Base-by-base conservation (phyloP, 2,329 filamentous ascomycete species). In the Hyphodiscus sp. region DNA sequence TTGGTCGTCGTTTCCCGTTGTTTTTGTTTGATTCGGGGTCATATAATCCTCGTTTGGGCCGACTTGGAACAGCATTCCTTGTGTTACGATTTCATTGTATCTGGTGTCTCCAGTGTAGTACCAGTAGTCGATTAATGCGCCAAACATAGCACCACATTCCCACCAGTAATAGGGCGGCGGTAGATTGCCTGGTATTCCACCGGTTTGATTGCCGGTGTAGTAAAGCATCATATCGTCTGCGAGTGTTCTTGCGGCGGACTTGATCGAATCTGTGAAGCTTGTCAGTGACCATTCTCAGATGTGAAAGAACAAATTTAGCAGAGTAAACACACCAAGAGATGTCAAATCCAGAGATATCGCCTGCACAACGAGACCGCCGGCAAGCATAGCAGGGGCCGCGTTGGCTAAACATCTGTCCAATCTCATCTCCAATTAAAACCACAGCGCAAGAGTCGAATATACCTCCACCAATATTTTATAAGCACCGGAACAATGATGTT, bases 41-140 rank as follows among this genome's bases (percentile, higher is more conserved):
- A 92, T 91, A 67, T 87, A 94, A 65, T 92, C 85, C 53, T 82
- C 74, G 64, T 86, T 77, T 1, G 81, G 77, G 51, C 89, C 89
- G 50, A 85, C 82, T 69, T 95, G 90, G 67, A 80, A 84, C 46
- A 91, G 76, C 61, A 95, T 76, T 13, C 80, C 90, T 58, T 87
- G 76, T 38, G 76, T 77, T 16, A 82, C 80, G 43, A 88, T 72
- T 16, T 83, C 73, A 66, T 91, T 91, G 72, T 87, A 94, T 33
- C 78, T 76, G 3, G 76, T 72, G 65, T 92, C 87, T 19, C 83
- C 84, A 0, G 88, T 92, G 67, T 89, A 89, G 66, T 85, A 87
- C 87, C 88, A 95, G 68, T 94, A 94, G 64, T 94, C 87, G 50
- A 95, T 76, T 58, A 94, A 73, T 2, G 85, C 76, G 20, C 80